Evolutionary conservation across 2,329 filamentous ascomycete species (phyloP), one percentile per base, ranked within the genome.

Genomic region (Macrophomina phaseolina): DNA sequence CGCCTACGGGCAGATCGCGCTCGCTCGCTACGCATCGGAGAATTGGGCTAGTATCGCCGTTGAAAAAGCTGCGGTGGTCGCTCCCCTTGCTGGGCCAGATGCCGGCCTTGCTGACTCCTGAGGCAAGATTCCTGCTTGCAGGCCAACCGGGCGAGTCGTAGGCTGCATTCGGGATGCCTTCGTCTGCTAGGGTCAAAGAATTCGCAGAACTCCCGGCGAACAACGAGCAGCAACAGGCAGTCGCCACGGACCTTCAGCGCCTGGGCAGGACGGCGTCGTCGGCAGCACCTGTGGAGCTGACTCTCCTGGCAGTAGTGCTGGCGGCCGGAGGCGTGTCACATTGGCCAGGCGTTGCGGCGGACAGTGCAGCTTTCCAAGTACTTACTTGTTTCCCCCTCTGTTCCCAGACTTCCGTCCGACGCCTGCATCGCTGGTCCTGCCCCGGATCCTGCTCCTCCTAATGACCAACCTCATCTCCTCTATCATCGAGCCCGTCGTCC

Each of bases 381-480:
- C 58, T 38, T 38, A 12, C 36, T 38, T 42, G 56, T 42, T 18
- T 42, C 58, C 38, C 58, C 58, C 58, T 62, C 58, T 32, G 58
- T 62, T 62, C 58, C 58, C 58, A 62, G 58, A 48, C 49, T 49
- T 45, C 58, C 36, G 58, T 38, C 45, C 58, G 32, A 16, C 42
- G 58, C 58, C 32, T 62, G 58, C 58, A 48, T 38, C 56, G 56
- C 56, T 34, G 56, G 18, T 32, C 40, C 34, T 32, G n/a, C 34
- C 42, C 32, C 32, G 32, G 11, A 38, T 40, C 58, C 52, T 65
- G 18, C 51, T 34, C 42, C 45, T 58, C 63, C 63, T 65, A 65
- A 79, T 80, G 78, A 80, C 74, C 71, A 71, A 65, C 69, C 69
- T 79, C 65, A 73, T 81, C 49, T 77, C 77, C 56, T 78, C 77